These are phyloP conservation scores for Eucalyptus regnans DNA, from an alignment of 345 rosid species.

Conservation along the genomic window DNA sequence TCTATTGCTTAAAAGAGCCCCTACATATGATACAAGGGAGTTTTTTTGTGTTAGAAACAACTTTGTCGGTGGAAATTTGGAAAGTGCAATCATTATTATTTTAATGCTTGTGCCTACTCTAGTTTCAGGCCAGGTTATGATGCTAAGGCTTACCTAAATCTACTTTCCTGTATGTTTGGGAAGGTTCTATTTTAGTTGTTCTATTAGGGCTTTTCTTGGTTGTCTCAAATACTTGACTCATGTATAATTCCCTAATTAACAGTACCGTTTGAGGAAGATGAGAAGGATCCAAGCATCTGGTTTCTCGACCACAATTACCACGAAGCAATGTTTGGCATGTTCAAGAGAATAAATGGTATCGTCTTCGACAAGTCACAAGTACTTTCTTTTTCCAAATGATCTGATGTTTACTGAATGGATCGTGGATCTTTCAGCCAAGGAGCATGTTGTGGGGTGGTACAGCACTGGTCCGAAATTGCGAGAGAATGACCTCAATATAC, in stretches of 20 bases:
- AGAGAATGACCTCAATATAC: slow-evolving; percentile 83
- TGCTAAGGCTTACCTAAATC: background rate
- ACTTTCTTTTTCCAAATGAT: background rate
- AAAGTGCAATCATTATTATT: background rate
- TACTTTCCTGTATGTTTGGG: background rate
- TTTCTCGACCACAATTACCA: slow-evolving; percentile 97
- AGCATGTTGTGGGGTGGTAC: slow-evolving; percentile 97
- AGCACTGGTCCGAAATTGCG: slow-evolving; percentile 88
- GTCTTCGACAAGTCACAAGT: background rate
- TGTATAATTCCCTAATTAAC: background rate
- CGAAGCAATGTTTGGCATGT: slow-evolving; percentile 93
- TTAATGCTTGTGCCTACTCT: background rate
- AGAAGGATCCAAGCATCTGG: slow-evolving; percentile 85
- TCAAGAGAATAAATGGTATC: slow-evolving; percentile 90
- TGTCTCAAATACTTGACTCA: background rate
- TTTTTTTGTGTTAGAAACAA: background rate
- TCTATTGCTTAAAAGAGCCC: background rate
- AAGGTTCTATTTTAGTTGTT: background rate
- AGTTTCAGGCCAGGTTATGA: background rate
- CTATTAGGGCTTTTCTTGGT: background rate
- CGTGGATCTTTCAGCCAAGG: slow-evolving; percentile 53
- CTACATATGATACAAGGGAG: background rate
- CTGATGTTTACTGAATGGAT: background rate
- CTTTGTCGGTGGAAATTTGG: background rate
- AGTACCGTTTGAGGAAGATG: slow-evolving; percentile 99